These are phyloP conservation scores for Suhomyces tanzawaensis DNA, from an alignment of 805 yeast genomes.

Conservation along the genomic window DNA sequence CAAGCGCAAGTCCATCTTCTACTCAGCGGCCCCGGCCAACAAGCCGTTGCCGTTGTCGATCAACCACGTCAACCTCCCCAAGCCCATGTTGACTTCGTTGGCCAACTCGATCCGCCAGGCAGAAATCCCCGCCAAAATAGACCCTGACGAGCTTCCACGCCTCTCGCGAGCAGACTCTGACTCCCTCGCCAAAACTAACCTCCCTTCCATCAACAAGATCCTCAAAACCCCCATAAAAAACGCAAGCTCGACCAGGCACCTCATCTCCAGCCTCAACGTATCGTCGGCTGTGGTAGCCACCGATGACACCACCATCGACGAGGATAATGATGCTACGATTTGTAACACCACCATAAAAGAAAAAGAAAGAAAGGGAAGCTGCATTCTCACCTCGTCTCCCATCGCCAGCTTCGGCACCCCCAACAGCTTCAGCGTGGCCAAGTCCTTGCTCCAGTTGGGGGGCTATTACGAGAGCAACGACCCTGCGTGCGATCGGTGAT, in stretches of 20 bases:
- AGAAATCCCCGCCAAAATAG: background rate
- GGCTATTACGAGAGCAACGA: constrained; percentile 13
- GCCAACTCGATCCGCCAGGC: constrained; percentile 3
- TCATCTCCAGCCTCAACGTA: constrained; percentile 14
- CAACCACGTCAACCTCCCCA: constrained; percentile 9
- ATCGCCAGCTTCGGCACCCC: constrained; percentile 40
- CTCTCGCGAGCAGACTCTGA: background rate
- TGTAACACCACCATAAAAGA: constrained; percentile 4
- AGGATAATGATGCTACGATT: constrained; percentile 20
- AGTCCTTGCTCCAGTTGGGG: constrained; percentile 45
- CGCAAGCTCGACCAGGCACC: constrained; percentile 23
- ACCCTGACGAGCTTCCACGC: background rate
- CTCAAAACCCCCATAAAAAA: constrained; percentile 43
- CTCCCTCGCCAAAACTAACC: constrained; percentile 11
- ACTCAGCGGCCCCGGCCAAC: constrained; percentile 12
- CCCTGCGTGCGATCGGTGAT: too few relatives aligned
- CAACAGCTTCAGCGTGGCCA: constrained; percentile 44
- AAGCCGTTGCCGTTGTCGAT: constrained; percentile 12
- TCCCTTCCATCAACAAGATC: constrained; percentile 44
- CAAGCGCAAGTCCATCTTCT: constrained; percentile 34
- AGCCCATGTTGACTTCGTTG: constrained; percentile 9
- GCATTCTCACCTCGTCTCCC: constrained; percentile 35
- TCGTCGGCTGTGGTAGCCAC: constrained; percentile 4
- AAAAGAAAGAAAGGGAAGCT: background rate
- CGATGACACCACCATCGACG: background rate